Evolutionary conservation across 179 eudicot genomes (phyloP).

Genomic region (Heliamphora pulchella): DNA sequence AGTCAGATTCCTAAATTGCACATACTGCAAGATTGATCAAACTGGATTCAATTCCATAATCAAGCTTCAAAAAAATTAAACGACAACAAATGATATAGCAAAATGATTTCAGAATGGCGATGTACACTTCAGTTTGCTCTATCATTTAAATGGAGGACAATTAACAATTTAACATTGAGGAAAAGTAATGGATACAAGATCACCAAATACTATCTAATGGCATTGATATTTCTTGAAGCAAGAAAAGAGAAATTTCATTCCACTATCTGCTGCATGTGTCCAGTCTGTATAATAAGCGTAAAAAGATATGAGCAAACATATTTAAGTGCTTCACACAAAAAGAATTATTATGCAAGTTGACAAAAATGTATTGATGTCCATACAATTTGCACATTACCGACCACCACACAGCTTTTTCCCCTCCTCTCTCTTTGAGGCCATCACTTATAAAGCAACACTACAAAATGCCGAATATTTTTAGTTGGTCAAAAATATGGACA

Average conservation of each 20-base stretch:
- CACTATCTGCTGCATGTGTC: slow-evolving; percentile 1
- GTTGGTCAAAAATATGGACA: not conserved
- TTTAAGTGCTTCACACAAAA: not conserved
- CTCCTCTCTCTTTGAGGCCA: not conserved
- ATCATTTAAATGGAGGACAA: not conserved
- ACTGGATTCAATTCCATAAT: not conserved
- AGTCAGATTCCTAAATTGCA: slow-evolving; percentile 1
- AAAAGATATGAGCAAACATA: not conserved
- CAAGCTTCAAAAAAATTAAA: not conserved
- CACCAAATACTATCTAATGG: not conserved
- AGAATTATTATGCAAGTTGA: not conserved
- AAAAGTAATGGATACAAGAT: not conserved
- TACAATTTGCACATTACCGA: not conserved
- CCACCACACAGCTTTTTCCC: not conserved
- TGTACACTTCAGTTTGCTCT: not conserved
- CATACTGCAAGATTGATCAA: not conserved
- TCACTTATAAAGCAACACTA: not conserved
- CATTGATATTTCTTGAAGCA: not conserved
- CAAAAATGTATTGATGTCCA: not conserved
- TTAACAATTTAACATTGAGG: not conserved
- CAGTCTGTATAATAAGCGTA: not conserved
- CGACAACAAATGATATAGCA: not conserved
- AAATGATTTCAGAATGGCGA: not conserved
- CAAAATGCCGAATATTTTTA: not conserved
- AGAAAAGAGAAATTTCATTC: not conserved